Conservation (phyloP, 805 yeast species). For the Groenewaldozyma salmanticensis region DNA sequence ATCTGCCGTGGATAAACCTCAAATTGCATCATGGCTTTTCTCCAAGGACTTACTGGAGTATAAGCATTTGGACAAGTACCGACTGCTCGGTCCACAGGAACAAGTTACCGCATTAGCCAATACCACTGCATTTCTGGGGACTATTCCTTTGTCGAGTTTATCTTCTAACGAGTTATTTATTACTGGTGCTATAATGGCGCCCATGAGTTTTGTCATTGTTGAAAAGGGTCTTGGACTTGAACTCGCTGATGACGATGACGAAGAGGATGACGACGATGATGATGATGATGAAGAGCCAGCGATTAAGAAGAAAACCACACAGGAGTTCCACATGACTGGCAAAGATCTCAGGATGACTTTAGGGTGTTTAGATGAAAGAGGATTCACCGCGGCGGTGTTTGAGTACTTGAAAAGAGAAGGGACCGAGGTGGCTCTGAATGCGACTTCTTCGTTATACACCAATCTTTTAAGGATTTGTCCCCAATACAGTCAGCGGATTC, state of each 20-base stretch:
- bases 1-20: too few species aligned
- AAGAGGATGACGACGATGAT: slow-evolving; percentile 1
- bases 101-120: too few species aligned
- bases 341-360: background rate
- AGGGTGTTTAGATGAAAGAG: background rate
- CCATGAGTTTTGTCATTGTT: background rate
- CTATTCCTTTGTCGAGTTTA: too few species aligned
- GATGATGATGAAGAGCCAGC: background rate
- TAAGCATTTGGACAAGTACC: too few species aligned
- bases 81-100: too few species aligned
- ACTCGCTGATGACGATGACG: background rate
- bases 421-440: background rate
- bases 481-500: background rate
- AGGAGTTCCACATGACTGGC: background rate
- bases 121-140: too few species aligned
- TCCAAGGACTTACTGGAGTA: too few species aligned
- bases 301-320: background rate
- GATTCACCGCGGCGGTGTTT: background rate
- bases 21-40: too few species aligned
- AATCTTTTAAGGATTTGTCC: background rate
- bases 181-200: background rate
- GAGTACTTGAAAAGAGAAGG: background rate
- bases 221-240: background rate
- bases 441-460: background rate
- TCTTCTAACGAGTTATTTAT: background rate